phyloP scores from a whole-genome alignment of 2,329 filamentous ascomycete species.

The Cladorrhinum sp. region DNA sequence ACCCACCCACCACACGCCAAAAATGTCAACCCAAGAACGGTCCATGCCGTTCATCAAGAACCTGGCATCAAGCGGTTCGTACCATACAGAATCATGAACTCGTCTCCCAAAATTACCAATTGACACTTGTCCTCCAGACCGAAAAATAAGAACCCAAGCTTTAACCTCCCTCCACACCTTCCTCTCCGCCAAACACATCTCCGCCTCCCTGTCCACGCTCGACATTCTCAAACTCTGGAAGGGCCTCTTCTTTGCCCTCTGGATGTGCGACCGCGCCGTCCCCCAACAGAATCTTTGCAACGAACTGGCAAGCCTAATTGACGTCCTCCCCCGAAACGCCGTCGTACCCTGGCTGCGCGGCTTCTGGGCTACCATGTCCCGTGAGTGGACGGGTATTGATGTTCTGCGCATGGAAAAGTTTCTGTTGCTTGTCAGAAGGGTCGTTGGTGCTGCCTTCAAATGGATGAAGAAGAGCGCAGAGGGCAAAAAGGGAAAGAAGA shows the following conservation, averaged over 20 bases:
- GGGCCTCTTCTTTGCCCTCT: constrained; percentile 87
- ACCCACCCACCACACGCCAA: constrained; percentile 9
- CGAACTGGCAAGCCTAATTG: constrained; percentile 70
- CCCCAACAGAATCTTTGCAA: constrained; percentile 80
- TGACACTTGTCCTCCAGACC: constrained; percentile 45
- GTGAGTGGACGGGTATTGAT: constrained; percentile 70
- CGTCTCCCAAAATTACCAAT: background rate
- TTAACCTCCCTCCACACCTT: constrained; percentile 74
- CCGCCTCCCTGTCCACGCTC: constrained; percentile 57
- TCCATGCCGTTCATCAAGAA: constrained; percentile 76
- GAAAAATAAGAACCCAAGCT: constrained; percentile 72
- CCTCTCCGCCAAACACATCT: constrained; percentile 58
- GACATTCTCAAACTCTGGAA: constrained; percentile 92
- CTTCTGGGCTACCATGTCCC: constrained; percentile 69
- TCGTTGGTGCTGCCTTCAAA: constrained; percentile 67
- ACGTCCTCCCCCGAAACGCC: constrained; percentile 51
- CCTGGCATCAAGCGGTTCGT: constrained; percentile 77
- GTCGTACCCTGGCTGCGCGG: constrained; percentile 53
- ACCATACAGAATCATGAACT: constrained; percentile 1
- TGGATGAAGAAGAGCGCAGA: constrained; percentile 35
- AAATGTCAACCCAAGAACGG: constrained; percentile 43
- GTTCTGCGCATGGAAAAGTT: constrained; percentile 89
- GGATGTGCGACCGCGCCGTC: constrained; percentile 88
- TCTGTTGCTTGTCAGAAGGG: constrained; percentile 75
- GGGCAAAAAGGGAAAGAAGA: constrained; percentile 32